These are phyloP conservation scores for Eugenia klotzschiana DNA, from an alignment of 441 rosid genomes.

Conservation along the genomic window DNA sequence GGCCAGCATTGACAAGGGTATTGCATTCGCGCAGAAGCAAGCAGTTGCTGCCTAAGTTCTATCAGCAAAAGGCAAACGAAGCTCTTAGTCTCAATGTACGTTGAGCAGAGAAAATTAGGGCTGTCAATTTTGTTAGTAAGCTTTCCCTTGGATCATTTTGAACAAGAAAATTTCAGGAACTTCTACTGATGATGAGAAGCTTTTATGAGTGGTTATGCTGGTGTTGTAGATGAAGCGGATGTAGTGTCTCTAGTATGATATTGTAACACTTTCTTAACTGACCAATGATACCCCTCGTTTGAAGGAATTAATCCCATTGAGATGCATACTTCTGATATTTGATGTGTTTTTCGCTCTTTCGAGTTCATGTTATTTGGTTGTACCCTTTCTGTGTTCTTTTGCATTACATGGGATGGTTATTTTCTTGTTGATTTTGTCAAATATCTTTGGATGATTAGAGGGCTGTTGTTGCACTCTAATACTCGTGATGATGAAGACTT, in stretches of 20 bases:
- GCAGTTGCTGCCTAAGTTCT: conserved; percentile 29
- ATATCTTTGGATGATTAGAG: neutral
- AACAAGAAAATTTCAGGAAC: neutral
- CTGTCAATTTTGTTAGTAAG: neutral
- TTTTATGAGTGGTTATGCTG: neutral
- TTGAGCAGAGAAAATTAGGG: neutral
- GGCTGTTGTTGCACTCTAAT: neutral
- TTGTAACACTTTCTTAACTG: neutral
- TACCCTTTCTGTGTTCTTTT: neutral
- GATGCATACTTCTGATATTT: neutral
- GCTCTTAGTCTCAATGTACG: neutral
- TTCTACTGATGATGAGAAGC: neutral
- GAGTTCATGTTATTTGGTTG: neutral
- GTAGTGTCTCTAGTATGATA: neutral
- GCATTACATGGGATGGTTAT: neutral
- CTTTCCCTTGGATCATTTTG: neutral
- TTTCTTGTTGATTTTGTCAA: neutral
- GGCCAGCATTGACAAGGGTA: conserved; percentile 83
- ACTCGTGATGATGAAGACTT: neutral
- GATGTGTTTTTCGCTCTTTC: neutral
- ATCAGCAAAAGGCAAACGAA: neutral
- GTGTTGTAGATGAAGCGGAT: neutral
- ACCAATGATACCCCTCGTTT: neutral
- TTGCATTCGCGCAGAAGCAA: conserved; percentile 62
- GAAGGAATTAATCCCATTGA: neutral